These are phyloP conservation scores for Xerocomellus amylosporus DNA, from an alignment of 768 basidiomycete genomes.

Conservation along the genomic window DNA sequence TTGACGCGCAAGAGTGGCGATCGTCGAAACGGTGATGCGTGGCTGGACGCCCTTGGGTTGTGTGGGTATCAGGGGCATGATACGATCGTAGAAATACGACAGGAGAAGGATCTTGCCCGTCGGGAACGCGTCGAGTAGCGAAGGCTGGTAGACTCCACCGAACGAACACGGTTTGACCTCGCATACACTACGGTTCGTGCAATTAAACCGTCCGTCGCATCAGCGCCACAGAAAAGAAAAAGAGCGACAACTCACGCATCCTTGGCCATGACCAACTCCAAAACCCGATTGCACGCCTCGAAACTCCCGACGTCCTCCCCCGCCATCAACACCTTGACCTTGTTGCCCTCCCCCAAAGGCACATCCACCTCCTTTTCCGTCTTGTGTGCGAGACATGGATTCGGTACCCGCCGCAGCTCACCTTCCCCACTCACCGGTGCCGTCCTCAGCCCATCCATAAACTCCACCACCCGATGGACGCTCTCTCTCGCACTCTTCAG, in stretches of 20 bases:
- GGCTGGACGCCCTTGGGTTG: conserved; percentile 23
- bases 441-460: conserved; percentile 56
- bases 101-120: conserved; percentile 84
- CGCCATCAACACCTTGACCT: conserved; percentile 75
- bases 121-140: conserved; percentile 83
- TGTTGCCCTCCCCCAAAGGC: conserved; percentile 40
- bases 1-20: conserved; percentile 60
- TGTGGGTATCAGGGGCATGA: conserved; percentile 65
- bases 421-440: conserved; percentile 3
- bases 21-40: conserved; percentile 49
- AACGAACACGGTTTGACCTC: conserved; percentile 94
- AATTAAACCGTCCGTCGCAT: neutral
- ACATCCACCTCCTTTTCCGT: conserved; percentile 65
- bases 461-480: conserved; percentile 89
- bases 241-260: conserved; percentile 61
- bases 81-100: conserved; percentile 97
- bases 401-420: conserved; percentile 33
- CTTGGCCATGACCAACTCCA: conserved; percentile 92
- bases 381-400: conserved; percentile 78
- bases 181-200: conserved; percentile 56
- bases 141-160: conserved; percentile 96
- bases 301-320: conserved; percentile 82
- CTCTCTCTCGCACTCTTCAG: conserved; percentile 82
- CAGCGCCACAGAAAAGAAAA: neutral
- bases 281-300: conserved; percentile 78